Conservation (phyloP, 2,329 filamentous ascomycete genomes). For the Aureobasidium sp. region DNA sequence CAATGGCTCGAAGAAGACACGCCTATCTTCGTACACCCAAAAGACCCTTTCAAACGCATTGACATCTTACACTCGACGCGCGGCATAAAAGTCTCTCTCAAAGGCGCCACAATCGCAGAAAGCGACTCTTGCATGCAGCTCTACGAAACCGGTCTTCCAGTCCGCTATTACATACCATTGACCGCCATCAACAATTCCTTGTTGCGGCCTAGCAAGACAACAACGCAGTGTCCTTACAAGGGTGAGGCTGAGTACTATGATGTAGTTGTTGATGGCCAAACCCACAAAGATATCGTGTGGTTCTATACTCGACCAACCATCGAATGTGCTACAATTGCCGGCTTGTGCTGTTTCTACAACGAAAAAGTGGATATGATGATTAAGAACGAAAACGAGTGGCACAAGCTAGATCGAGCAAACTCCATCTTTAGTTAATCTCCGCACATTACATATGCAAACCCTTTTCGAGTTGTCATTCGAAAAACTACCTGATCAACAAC, state of each 20-base stretch:
- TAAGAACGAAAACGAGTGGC: slow-evolving; percentile 34
- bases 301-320: slow-evolving; percentile 50
- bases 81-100: slow-evolving; percentile 41
- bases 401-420: slow-evolving; percentile 22
- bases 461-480: no score
- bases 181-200: slow-evolving; percentile 35
- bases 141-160: slow-evolving; percentile 51
- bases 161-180: slow-evolving; percentile 51
- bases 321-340: slow-evolving; percentile 49
- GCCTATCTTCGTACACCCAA: slow-evolving; percentile 53
- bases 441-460: no score
- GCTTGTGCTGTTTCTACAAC: slow-evolving; percentile 54
- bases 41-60: slow-evolving; percentile 58
- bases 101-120: slow-evolving; percentile 40
- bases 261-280: slow-evolving; percentile 38
- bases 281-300: slow-evolving; percentile 49
- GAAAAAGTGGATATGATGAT: slow-evolving; percentile 57
- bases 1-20: slow-evolving; percentile 51
- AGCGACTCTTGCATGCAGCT: slow-evolving; percentile 42
- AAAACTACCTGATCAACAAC: no score
- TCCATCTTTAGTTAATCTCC: slow-evolving; percentile 19
- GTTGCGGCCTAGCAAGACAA: slow-evolving; percentile 42
- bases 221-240: slow-evolving; percentile 59
- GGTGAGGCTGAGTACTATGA: slow-evolving; percentile 56
- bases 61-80: slow-evolving; percentile 51